Percentiles rank a stretch among this genome's conserved stretches.
These are phyloP conservation scores for Talaromyces adpressus DNA, from an alignment of 495 filamentous ascomycete species.

Conservation along the genomic window DNA sequence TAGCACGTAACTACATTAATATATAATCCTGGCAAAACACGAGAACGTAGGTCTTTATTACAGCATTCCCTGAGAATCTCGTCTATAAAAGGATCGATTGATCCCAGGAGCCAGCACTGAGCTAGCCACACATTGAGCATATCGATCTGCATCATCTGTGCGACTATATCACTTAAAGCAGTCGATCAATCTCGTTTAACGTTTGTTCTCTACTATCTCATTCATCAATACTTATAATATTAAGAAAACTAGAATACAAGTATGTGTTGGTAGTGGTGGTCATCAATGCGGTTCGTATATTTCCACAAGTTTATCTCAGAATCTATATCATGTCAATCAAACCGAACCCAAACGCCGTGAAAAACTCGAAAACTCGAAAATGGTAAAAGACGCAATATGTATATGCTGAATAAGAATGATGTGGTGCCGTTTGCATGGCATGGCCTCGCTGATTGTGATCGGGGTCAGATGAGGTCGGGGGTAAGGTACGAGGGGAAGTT, in stretches of 20 bases:
- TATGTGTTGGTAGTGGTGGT: not conserved
- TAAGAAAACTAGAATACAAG: not conserved
- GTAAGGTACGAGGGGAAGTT: not conserved
- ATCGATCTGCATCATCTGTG: no score
- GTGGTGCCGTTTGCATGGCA: not conserved
- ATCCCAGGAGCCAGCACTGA: no score
- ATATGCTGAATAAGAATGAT: conserved; percentile 1
- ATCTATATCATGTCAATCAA: not conserved
- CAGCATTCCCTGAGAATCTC: no score
- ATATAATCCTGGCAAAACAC: no score
- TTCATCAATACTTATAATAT: not conserved
- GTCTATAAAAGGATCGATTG: no score
- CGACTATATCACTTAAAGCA: no score
- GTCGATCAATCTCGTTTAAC: no score
- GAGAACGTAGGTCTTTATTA: no score
- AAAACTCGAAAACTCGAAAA: not conserved
- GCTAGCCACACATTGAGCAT: no score
- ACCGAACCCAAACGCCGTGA: not conserved
- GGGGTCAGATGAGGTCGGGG: no score
- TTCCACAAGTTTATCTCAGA: not conserved
- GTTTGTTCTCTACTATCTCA: not conserved
- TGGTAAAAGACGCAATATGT: not conserved
- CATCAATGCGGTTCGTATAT: not conserved
- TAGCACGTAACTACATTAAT: no score
- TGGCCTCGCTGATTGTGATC: not conserved